Evolutionary conservation across 306 rosid genomes (phyloP).

Genomic region (Cicer arietinum): DNA sequence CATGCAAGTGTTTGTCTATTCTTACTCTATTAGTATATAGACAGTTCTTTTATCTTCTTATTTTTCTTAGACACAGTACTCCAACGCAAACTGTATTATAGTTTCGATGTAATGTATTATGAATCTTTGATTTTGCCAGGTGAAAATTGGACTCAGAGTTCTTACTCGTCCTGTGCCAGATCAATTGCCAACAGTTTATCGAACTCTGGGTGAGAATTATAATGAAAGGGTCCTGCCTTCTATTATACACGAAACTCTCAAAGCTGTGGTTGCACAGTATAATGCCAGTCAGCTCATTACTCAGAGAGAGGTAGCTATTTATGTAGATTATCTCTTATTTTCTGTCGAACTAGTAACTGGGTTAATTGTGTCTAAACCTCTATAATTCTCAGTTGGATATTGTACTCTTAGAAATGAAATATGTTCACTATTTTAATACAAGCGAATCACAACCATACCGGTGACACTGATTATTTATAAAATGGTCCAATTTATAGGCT

Average conservation of each 20-base stretch:
- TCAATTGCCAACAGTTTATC: slow-evolving; percentile 72
- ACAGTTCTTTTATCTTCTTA: slow-evolving; percentile 1
- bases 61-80: background rate
- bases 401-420: slow-evolving; percentile 11
- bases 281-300: slow-evolving; percentile 95
- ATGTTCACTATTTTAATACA: background rate
- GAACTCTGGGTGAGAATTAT: slow-evolving; percentile 76
- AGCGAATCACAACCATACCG: background rate
- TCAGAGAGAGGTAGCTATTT: slow-evolving; percentile 78
- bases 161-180: slow-evolving; percentile 76
- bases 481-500: slow-evolving; percentile 48
- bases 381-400: slow-evolving; percentile 11
- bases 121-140: slow-evolving; percentile 53
- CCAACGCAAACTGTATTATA: slow-evolving; percentile 6
- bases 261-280: slow-evolving; percentile 84
- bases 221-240: slow-evolving; percentile 81
- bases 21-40: slow-evolving; percentile 3
- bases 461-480: slow-evolving; percentile 35
- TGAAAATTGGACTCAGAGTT: slow-evolving; percentile 79
- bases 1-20: background rate
- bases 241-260: slow-evolving; percentile 82
- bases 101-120: background rate
- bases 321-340: background rate
- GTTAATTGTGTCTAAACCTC: background rate
- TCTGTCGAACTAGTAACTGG: background rate